Evolutionary conservation across 495 filamentous ascomycete genomes (phyloP).

Genomic region (Neurospora tetraspora): DNA sequence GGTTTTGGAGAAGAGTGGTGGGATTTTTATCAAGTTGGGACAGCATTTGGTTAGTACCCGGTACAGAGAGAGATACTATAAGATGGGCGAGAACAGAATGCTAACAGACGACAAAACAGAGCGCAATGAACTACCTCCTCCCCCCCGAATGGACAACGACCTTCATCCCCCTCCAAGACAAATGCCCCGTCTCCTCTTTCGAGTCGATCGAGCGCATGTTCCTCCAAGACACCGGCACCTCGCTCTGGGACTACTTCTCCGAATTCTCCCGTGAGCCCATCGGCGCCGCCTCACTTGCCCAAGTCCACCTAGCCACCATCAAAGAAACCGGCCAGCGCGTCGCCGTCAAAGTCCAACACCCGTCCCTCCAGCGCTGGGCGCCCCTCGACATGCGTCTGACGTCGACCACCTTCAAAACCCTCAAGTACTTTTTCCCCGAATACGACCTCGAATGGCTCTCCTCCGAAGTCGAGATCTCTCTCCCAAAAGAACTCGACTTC

Average conservation of each 20-base stretch:
- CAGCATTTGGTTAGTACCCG: conserved; percentile 62
- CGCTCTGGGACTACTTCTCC: conserved; percentile 73
- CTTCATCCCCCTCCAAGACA: conserved; percentile 93
- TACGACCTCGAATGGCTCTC: conserved; percentile 97
- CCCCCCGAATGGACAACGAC: conserved; percentile 92
- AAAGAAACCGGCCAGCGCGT: conserved; percentile 79
- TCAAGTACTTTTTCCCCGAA: conserved; percentile 91
- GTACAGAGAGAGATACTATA: not conserved
- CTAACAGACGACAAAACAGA: conserved; percentile 31
- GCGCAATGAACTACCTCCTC: conserved; percentile 92
- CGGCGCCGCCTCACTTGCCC: conserved; percentile 87
- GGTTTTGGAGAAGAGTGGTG: conserved; percentile 89
- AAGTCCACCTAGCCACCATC: conserved; percentile 86
- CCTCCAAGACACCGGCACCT: conserved; percentile 64
- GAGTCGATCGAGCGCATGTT: conserved; percentile 86
- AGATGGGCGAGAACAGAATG: not conserved
- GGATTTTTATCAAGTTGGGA: conserved; percentile 96
- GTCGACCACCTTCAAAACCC: conserved; percentile 73
- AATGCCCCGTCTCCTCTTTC: conserved; percentile 86
- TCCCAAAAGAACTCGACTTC: conserved; percentile 91
- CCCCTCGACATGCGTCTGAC: conserved; percentile 83
- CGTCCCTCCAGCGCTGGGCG: conserved; percentile 81
- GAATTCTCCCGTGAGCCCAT: conserved; percentile 72
- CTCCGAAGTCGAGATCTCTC: conserved; percentile 79
- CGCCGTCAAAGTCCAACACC: conserved; percentile 98